phyloP scores from a whole-genome alignment of 176 grass and related monocot genomes.

The Rhynchospora pubera region DNA sequence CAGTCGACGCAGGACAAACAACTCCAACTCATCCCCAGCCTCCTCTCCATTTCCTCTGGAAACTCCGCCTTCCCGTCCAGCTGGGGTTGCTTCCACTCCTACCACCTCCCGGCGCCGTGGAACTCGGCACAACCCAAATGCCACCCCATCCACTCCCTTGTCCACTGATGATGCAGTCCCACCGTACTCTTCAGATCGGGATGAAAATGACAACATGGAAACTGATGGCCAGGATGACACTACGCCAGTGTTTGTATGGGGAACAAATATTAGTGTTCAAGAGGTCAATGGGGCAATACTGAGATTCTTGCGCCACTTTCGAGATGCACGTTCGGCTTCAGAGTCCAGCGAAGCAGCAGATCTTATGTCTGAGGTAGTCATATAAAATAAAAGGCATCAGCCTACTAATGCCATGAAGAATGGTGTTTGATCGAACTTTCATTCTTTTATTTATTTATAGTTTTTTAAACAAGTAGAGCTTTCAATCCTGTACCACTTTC shows the following conservation, averaged over 20 bases:
- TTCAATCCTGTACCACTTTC: too few relatives aligned
- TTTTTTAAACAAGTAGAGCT: too few relatives aligned
- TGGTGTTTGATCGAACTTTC: not conserved
- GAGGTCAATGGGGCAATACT: constrained; percentile 92
- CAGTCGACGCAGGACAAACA: constrained; percentile 29
- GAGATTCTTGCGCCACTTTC: constrained; percentile 82
- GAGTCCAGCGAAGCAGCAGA: constrained; percentile 25
- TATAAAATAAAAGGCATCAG: not conserved
- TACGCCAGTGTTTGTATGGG: constrained; percentile 86
- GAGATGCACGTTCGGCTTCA: constrained; percentile 38
- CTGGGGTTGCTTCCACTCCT: constrained; percentile 14
- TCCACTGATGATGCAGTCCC: constrained; percentile 68
- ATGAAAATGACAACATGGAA: constrained; percentile 55
- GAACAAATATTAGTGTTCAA: constrained; percentile 95
- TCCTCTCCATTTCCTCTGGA: constrained; percentile 55
- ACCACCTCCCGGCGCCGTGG: constrained; percentile 29
- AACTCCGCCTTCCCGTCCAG: constrained; percentile 49
- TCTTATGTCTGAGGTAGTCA: constrained; percentile 13
- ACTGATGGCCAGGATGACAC: constrained; percentile 44
- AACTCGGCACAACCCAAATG: constrained; percentile 23
- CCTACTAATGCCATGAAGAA: not conserved
- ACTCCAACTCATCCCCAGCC: constrained; percentile 35
- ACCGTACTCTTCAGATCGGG: constrained; percentile 59
- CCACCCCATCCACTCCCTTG: constrained; percentile 80
- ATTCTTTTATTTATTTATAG: too few relatives aligned